Percentiles rank a stretch among this genome's conserved stretches.
These are phyloP conservation scores for Diaporthe vexans DNA, from an alignment of 2,329 filamentous ascomycete genomes.

Conservation along the genomic window DNA sequence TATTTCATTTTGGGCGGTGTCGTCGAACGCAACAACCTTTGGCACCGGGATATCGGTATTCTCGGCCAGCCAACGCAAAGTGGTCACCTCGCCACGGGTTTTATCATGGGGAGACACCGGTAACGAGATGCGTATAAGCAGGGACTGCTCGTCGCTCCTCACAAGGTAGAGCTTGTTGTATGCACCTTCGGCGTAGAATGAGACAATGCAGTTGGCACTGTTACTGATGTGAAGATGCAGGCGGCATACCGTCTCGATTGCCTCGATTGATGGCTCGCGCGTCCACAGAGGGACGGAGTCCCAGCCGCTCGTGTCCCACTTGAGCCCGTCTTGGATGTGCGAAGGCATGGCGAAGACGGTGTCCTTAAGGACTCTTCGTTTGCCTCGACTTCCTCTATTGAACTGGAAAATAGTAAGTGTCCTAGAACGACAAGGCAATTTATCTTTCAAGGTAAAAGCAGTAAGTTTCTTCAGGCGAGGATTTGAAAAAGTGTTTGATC, in stretches of 20 bases:
- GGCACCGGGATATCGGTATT: not conserved
- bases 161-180: not conserved
- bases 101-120: not conserved
- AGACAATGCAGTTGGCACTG: not conserved
- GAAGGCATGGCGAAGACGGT: not conserved
- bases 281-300: slow-evolving; percentile 3
- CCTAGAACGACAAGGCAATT: too few relatives aligned
- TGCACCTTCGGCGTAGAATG: not conserved
- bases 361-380: not conserved
- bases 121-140: not conserved
- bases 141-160: not conserved
- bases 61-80: not conserved
- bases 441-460: too few relatives aligned
- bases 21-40: not conserved
- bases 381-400: too few relatives aligned
- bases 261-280: not conserved
- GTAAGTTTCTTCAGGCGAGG: too few relatives aligned
- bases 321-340: not conserved
- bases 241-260: not conserved
- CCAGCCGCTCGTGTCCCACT: not conserved
- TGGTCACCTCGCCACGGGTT: not conserved
- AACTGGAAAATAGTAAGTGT: too few relatives aligned
- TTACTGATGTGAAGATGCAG: not conserved
- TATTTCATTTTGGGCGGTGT: not conserved
- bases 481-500: too few relatives aligned